A percentile compares a stretch with the other conserved stretches of the same genome.
Evolutionary conservation across 768 basidiomycete species (phyloP).

Genomic region (Macrolepiota fuliginosa): DNA sequence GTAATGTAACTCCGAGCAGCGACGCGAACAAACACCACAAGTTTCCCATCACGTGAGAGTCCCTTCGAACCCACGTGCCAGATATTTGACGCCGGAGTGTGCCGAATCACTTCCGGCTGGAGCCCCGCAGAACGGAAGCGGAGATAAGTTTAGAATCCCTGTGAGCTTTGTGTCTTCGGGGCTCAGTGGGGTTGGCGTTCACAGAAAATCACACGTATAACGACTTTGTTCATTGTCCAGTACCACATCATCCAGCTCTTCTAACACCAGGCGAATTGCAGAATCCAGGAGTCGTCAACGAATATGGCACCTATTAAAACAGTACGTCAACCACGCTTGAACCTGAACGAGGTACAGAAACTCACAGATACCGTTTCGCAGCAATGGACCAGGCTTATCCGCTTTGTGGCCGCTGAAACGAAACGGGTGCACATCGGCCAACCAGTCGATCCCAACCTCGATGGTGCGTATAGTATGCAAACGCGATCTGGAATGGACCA

Average conservation of each 20-base stretch:
- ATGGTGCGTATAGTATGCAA: slow-evolving; percentile 41
- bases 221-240: background rate
- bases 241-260: background rate
- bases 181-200: background rate
- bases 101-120: too few species aligned
- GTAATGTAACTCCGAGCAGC: background rate
- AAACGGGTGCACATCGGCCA: slow-evolving; percentile 73
- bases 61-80: background rate
- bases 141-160: slow-evolving; percentile 1
- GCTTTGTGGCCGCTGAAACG: slow-evolving; percentile 78
- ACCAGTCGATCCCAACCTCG: slow-evolving; percentile 64
- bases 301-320: slow-evolving; percentile 60
- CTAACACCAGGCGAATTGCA: background rate
- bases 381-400: slow-evolving; percentile 81
- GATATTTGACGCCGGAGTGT: background rate
- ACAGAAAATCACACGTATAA: slow-evolving; percentile 2
- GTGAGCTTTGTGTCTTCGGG: background rate
- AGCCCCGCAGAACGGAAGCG: background rate
- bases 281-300: slow-evolving; percentile 6
- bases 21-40: slow-evolving; percentile 1
- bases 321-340: slow-evolving; percentile 32
- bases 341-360: background rate
- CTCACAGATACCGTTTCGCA: slow-evolving; percentile 22
- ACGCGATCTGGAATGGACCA: background rate
- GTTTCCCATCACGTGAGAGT: slow-evolving; percentile 1